phyloP scores from a whole-genome alignment of 176 grass and related monocot genomes.

The Zea mays region DNA sequence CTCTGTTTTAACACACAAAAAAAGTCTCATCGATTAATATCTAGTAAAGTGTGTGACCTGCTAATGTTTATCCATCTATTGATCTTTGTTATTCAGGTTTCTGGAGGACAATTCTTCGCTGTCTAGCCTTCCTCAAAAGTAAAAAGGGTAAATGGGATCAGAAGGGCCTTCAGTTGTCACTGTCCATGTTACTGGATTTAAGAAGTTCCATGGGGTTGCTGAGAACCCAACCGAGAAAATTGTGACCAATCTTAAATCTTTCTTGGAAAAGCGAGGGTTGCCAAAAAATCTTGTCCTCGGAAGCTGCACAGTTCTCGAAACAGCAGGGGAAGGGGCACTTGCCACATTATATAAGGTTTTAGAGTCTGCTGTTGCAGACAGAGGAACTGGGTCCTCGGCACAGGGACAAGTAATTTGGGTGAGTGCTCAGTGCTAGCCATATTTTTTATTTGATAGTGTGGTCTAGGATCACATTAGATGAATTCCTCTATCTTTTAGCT shows the following conservation, averaged over 20 bases:
- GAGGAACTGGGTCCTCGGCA: slow-evolving; percentile 51
- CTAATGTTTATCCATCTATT: slow-evolving; percentile 28
- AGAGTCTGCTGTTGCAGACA: slow-evolving; percentile 50
- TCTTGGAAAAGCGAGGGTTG: slow-evolving; percentile 80
- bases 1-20: background rate
- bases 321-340: slow-evolving; percentile 79
- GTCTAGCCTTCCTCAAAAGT: background rate
- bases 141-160: slow-evolving; percentile 73
- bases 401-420: slow-evolving; percentile 79
- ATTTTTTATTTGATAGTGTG: slow-evolving; percentile 22
- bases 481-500: slow-evolving; percentile 9
- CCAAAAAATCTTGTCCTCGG: slow-evolving; percentile 83
- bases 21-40: background rate
- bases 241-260: slow-evolving; percentile 63
- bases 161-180: slow-evolving; percentile 85
- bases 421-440: slow-evolving; percentile 49
- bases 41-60: slow-evolving; percentile 5
- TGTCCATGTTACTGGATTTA: slow-evolving; percentile 95
- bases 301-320: slow-evolving; percentile 82
- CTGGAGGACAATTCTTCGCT: slow-evolving; percentile 7
- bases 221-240: slow-evolving; percentile 97
- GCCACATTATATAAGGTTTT: slow-evolving; percentile 67
- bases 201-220: slow-evolving; percentile 89
- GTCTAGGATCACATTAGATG: slow-evolving; percentile 22
- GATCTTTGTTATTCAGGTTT: slow-evolving; percentile 25